Conservation (phyloP, 345 rosid species). For the Corchorus olitorius region DNA sequence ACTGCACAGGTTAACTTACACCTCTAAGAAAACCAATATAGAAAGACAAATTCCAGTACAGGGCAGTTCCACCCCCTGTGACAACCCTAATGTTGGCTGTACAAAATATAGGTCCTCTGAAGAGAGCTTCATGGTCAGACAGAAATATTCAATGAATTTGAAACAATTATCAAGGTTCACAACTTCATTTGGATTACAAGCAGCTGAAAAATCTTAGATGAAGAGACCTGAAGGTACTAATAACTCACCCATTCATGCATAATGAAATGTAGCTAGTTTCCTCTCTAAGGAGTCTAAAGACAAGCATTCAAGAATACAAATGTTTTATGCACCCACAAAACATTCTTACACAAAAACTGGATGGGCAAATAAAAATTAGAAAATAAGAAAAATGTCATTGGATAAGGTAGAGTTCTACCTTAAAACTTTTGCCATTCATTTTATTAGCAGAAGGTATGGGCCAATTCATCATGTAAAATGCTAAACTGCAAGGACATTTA, state of each 20-base stretch:
- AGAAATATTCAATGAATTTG: background rate
- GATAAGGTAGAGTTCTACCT: conserved; percentile 8
- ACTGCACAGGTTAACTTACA: too few species aligned
- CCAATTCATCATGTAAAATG: conserved; percentile 9
- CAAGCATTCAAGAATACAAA: background rate
- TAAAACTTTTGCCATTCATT: conserved; percentile 13
- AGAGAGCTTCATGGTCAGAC: background rate
- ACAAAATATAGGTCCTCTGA: background rate
- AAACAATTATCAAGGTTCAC: background rate
- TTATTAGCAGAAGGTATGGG: background rate
- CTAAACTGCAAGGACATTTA: conserved; percentile 17
- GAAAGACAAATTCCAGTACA: too few species aligned
- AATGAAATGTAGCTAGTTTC: background rate
- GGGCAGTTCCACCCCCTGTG: background rate
- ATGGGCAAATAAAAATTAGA: background rate
- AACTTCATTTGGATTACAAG: background rate
- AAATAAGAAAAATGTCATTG: background rate
- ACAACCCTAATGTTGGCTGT: background rate
- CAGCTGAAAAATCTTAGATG: background rate
- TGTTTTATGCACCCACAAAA: background rate
- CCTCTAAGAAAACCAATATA: too few species aligned
- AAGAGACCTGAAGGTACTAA: background rate
- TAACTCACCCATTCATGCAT: background rate
- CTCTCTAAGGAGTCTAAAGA: background rate
- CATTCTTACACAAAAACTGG: background rate